Conservation (phyloP, 2,329 filamentous ascomycete species). For the Neoarthrinium moseri region DNA sequence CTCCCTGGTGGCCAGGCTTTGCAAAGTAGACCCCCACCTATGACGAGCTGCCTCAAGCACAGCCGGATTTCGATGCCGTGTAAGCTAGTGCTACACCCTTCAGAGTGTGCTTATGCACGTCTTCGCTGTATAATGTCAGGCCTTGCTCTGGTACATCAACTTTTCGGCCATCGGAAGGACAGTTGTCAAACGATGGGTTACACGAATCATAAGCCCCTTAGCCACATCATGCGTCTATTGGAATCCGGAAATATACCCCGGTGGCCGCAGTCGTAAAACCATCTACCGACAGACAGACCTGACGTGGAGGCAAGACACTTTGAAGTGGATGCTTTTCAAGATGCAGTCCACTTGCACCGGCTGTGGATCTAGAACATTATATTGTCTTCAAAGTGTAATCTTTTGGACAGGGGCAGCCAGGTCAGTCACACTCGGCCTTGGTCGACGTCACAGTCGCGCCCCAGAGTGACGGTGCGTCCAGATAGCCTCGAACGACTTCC, state of each 20-base stretch:
- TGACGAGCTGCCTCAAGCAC: too few relatives aligned
- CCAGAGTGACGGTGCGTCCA: slow-evolving; percentile 20
- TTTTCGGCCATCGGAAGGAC: neutral
- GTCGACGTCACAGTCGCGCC: slow-evolving; percentile 25
- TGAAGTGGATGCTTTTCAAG: slow-evolving; percentile 19
- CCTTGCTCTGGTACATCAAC: too few relatives aligned
- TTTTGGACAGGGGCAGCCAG: slow-evolving; percentile 25
- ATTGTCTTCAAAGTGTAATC: too few relatives aligned
- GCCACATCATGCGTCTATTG: neutral
- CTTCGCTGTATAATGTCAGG: slow-evolving; percentile 10
- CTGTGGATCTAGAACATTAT: neutral
- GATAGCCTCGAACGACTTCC: slow-evolving; percentile 31
- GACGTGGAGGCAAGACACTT: slow-evolving; percentile 11
- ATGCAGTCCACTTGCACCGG: neutral
- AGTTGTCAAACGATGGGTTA: neutral
- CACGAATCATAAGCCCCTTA: neutral
- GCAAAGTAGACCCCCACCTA: too few relatives aligned
- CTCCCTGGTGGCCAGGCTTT: too few relatives aligned
- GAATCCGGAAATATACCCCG: neutral
- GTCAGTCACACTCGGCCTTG: slow-evolving; percentile 23
- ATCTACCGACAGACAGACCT: slow-evolving; percentile 12
- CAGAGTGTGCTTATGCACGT: too few relatives aligned
- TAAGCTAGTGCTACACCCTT: too few relatives aligned
- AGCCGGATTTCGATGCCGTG: too few relatives aligned
- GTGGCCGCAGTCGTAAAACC: neutral